Percentiles rank a stretch among this genome's conserved stretches.
Conservation (phyloP, 345 rosid genomes). For the Dipteronia sinensis region DNA sequence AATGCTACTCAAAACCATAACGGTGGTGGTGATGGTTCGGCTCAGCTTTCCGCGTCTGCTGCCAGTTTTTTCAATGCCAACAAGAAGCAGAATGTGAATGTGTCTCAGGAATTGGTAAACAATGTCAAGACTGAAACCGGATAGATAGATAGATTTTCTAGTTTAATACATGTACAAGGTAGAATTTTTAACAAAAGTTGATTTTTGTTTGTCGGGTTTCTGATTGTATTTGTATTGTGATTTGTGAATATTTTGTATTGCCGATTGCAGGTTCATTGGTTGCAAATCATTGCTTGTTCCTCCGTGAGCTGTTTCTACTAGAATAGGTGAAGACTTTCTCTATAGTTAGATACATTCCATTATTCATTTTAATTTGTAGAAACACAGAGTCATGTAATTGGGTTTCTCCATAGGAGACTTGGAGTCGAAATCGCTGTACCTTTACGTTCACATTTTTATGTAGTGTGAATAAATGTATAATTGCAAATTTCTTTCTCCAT, state of each 20-base stretch:
- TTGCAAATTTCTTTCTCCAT: background rate
- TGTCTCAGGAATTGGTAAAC: background rate
- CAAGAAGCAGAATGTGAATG: background rate
- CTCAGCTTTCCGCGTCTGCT: background rate
- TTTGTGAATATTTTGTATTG: background rate
- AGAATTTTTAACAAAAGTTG: background rate
- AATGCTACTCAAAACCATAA: background rate
- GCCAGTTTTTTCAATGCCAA: background rate
- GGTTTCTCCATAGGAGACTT: background rate
- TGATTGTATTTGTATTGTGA: background rate
- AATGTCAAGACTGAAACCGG: background rate
- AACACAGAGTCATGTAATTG: background rate
- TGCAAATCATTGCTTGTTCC: background rate
- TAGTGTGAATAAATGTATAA: background rate
- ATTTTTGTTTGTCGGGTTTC: background rate
- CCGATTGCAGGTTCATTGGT: background rate
- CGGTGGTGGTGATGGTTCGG: background rate
- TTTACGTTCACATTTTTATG: background rate
- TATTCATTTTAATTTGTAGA: background rate
- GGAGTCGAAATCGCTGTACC: background rate
- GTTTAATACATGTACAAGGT: background rate
- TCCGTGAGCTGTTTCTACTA: background rate
- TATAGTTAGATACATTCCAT: conserved; percentile 9
- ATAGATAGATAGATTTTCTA: background rate
- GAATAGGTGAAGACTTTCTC: background rate